phyloP scores from a whole-genome alignment of 306 rosid genomes.

The Begonia masoniana region DNA sequence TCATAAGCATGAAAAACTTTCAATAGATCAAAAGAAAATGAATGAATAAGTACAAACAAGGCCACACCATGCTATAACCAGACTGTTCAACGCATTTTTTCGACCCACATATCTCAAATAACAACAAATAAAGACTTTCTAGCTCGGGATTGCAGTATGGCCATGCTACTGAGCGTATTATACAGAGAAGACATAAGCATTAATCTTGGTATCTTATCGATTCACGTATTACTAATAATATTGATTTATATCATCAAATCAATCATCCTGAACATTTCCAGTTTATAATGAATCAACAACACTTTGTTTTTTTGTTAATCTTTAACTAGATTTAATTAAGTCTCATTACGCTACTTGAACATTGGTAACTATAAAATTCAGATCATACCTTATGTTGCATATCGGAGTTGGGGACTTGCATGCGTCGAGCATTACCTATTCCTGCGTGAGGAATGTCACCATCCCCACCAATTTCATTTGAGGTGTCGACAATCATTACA shows the following conservation, averaged over 20 bases:
- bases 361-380: slow-evolving; percentile 5
- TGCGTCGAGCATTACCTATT: slow-evolving; percentile 88
- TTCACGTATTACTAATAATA: no score
- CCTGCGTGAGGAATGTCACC: slow-evolving; percentile 97
- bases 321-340: not conserved
- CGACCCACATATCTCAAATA: no score
- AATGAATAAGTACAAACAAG: slow-evolving; percentile 3
- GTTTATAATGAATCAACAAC: not conserved
- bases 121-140: no score
- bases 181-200: no score
- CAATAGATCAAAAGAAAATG: slow-evolving; percentile 5
- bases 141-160: no score
- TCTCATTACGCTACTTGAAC: not conserved
- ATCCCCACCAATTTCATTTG: slow-evolving; percentile 98
- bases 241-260: no score
- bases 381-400: slow-evolving; percentile 69
- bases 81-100: no score
- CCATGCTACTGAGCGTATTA: no score
- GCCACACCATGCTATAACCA: not conserved
- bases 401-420: slow-evolving; percentile 89
- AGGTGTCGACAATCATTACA: slow-evolving; percentile 98
- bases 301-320: no score
- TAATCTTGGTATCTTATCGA: no score
- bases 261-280: no score
- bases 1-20: slow-evolving; percentile 9